Base-by-base conservation (phyloP, 495 filamentous ascomycete species). In the Achaetomiella virescens region DNA sequence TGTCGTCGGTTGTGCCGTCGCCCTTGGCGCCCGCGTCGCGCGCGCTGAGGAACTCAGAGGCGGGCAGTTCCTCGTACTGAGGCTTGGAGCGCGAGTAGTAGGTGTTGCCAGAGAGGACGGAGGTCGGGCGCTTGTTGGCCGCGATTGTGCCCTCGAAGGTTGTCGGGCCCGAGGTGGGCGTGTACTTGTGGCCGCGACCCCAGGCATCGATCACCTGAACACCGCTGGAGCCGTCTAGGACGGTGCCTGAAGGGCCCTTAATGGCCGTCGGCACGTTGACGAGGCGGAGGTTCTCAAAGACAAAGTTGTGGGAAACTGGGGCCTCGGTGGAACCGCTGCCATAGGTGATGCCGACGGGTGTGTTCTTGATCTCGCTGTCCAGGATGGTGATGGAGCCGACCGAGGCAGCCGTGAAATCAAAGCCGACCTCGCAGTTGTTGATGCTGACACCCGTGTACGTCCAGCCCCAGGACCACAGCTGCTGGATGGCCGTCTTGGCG, bases 351-450 rank as follows among this genome's bases (percentile, higher is more conserved):
- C 78, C 70, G 60, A 78, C 63, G 7, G 80, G 78, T 2, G 85
- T 89, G 67, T 87, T 83, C 45, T 71, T 83, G 62, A 96, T 83
- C 1, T 71, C 81, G 68, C 83, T 89, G 72, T 97, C 91, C 18
- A 90, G 77, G 58, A 97, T 75, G 46, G 87, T 71, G 31, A 91
- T 79, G 0, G 87, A 89, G 48, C 88, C 87, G 33, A 89, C 76
- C 78, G 67, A 86, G 83, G 58, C 55, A 2, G 53, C 33, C 2
- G 80, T 75, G 67, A 89, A 89, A 59, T 87, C 78, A 35, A 90
- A 75, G 48, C 84, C 87, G 14, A 82, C 75, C 8, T 69, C 66
- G 66, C 86, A 89, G 67, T 86, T 82, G 56, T 72, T 71, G 60
- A 89, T 81, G 38, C 59, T 73, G 58, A 85, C 76, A 51, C 82